Conservation (phyloP, 75 land plant species). For the Cupressus sempervirens region DNA sequence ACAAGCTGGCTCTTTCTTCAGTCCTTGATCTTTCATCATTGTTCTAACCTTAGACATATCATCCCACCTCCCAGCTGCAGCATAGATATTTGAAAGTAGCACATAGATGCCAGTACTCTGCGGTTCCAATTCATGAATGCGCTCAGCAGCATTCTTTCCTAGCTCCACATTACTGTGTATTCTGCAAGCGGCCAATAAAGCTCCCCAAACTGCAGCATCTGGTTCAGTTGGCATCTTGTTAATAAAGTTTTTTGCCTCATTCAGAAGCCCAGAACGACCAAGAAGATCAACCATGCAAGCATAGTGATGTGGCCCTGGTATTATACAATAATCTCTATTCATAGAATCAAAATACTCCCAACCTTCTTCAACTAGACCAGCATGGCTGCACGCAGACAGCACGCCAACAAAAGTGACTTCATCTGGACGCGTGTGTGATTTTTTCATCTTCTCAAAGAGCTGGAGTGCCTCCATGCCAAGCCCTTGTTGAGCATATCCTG, state of each 20-base stretch:
- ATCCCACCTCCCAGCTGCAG: conserved; percentile 46
- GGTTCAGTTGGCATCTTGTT: conserved; percentile 47
- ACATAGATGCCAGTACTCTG: conserved; percentile 44
- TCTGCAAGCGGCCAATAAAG: conserved; percentile 55
- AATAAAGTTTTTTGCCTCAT: conserved; percentile 42
- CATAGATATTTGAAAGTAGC: conserved; percentile 54
- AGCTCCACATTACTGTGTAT: conserved; percentile 36
- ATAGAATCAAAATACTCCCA: conserved; percentile 35
- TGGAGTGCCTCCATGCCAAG: conserved; percentile 36
- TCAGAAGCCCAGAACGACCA: conserved; percentile 41
- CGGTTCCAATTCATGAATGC: conserved; percentile 35
- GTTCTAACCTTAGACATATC: conserved; percentile 26
- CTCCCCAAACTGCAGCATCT: conserved; percentile 48
- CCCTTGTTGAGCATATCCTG: conserved; percentile 51
- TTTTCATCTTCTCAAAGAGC: conserved; percentile 37
- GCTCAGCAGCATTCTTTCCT: conserved; percentile 34
- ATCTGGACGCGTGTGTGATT: conserved; percentile 21
- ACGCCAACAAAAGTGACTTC: conserved; percentile 46
- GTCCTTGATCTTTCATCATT: conserved; percentile 38
- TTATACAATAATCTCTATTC: conserved; percentile 18
- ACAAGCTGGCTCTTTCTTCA: conserved; percentile 45
- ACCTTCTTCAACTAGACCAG: conserved; percentile 52
- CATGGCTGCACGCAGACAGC: conserved; percentile 58
- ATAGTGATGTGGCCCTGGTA: conserved; percentile 47
- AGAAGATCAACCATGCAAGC: conserved; percentile 63